Conservation (phyloP, 2,329 filamentous ascomycete species). For the Colletotrichum scovillei region DNA sequence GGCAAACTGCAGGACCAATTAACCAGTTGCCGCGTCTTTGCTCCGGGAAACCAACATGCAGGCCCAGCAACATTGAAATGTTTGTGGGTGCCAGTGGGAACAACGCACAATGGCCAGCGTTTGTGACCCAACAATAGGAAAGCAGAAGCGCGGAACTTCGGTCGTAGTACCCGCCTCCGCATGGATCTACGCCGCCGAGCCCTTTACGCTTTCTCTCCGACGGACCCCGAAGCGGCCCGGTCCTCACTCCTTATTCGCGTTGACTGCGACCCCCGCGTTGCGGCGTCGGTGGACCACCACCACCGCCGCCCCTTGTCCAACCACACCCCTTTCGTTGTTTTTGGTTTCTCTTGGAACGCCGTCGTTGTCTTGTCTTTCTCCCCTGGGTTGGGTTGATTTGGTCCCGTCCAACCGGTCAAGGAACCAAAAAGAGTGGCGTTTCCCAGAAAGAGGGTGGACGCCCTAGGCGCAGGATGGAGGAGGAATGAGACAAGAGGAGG, state of each 20-base stretch:
- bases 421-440: background rate
- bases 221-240: background rate
- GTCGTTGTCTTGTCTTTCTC: background rate
- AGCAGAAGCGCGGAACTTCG: background rate
- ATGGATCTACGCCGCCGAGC: background rate
- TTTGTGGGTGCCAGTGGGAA: background rate
- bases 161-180: background rate
- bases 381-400: background rate
- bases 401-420: background rate
- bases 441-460: background rate
- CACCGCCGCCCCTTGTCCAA: background rate
- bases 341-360: no score
- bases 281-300: no score
- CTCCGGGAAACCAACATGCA: background rate
- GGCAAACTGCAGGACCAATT: background rate
- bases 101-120: background rate
- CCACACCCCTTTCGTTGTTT: background rate
- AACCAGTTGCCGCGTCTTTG: background rate
- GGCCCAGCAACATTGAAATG: background rate
- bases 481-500: background rate
- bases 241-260: background rate
- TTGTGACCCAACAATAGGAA: background rate
- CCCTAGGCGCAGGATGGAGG: background rate
- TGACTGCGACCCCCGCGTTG: background rate
- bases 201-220: background rate